Evolutionary conservation across 495 filamentous ascomycete species (phyloP).

Genomic region (Talaromyces wortmannii): DNA sequence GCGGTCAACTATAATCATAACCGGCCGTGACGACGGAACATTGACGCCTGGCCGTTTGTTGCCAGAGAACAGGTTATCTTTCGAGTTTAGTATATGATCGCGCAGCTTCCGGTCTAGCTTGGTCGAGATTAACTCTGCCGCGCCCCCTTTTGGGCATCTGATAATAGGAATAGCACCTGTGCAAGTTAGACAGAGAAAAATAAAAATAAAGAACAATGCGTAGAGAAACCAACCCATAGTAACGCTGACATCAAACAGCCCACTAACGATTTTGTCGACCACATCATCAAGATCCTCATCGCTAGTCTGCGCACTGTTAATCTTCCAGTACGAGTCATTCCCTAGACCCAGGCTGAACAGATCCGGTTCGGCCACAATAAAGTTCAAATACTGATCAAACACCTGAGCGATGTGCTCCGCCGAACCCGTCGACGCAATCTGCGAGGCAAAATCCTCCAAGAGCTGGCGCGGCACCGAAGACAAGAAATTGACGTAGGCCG

Average conservation of each 20-base stretch:
- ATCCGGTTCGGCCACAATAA: slow-evolving; percentile 92
- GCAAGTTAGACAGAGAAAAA: neutral
- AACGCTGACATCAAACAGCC: slow-evolving; percentile 91
- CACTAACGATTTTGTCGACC: slow-evolving; percentile 86
- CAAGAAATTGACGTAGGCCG: slow-evolving; percentile 95
- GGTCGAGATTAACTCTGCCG: slow-evolving; percentile 88
- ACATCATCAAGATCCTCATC: slow-evolving; percentile 83
- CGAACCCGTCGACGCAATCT: slow-evolving; percentile 76
- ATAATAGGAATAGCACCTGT: slow-evolving; percentile 87
- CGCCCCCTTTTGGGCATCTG: slow-evolving; percentile 81
- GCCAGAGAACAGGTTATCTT: slow-evolving; percentile 83
- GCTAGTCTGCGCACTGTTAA: slow-evolving; percentile 87
- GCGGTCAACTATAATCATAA: slow-evolving; percentile 85
- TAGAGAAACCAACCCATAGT: slow-evolving; percentile 68
- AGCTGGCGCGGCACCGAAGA: slow-evolving; percentile 88
- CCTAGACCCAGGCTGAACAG: slow-evolving; percentile 87
- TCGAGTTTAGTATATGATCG: slow-evolving; percentile 94
- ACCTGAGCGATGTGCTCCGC: slow-evolving; percentile 86
- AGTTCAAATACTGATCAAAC: slow-evolving; percentile 97
- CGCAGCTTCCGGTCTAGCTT: slow-evolving; percentile 93
- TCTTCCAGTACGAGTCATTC: slow-evolving; percentile 86
- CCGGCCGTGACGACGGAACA: slow-evolving; percentile 67
- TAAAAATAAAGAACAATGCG: neutral
- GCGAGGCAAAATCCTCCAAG: slow-evolving; percentile 89
- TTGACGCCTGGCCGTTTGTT: slow-evolving; percentile 44